Conservation (phyloP, 192 early-diverging fungal genomes). For the Gonapodya sp. region DNA sequence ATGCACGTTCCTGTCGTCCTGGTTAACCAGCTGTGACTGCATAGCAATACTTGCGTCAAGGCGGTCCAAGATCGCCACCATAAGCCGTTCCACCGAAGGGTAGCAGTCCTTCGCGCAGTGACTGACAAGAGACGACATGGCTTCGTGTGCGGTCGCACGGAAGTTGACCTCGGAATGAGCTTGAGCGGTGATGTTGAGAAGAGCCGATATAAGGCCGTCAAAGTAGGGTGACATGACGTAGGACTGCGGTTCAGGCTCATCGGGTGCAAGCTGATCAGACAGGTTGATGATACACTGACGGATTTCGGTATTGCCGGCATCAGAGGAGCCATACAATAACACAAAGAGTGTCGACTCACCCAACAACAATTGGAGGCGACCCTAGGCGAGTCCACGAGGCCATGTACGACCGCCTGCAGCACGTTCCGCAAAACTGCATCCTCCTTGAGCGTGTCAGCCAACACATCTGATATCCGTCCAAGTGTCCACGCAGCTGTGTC, state of each 20-base stretch:
- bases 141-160: slow-evolving; percentile 86
- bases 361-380: slow-evolving; percentile 95
- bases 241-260: slow-evolving; percentile 44
- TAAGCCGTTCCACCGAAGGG: slow-evolving; percentile 63
- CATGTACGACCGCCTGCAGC: slow-evolving; percentile 65
- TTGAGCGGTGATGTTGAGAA: slow-evolving; percentile 62
- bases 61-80: slow-evolving; percentile 63
- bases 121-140: slow-evolving; percentile 72
- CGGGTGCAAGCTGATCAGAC: slow-evolving; percentile 65
- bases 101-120: slow-evolving; percentile 68
- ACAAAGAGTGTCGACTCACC: slow-evolving; percentile 30
- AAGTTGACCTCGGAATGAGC: slow-evolving; percentile 73
- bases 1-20: slow-evolving; percentile 72
- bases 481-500: slow-evolving; percentile 98
- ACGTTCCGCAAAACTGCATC: slow-evolving; percentile 48
- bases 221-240: slow-evolving; percentile 75
- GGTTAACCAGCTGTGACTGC: slow-evolving; percentile 62
- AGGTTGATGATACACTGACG: slow-evolving; percentile 76
- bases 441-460: slow-evolving; percentile 29
- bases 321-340: not conserved
- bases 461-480: slow-evolving; percentile 81
- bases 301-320: not conserved
- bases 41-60: slow-evolving; percentile 63
- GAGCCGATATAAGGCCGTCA: slow-evolving; percentile 64
- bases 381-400: slow-evolving; percentile 75